These are phyloP conservation scores for Paecilomyces fulvus DNA, from an alignment of 2,329 filamentous ascomycete genomes.

Conservation along the genomic window DNA sequence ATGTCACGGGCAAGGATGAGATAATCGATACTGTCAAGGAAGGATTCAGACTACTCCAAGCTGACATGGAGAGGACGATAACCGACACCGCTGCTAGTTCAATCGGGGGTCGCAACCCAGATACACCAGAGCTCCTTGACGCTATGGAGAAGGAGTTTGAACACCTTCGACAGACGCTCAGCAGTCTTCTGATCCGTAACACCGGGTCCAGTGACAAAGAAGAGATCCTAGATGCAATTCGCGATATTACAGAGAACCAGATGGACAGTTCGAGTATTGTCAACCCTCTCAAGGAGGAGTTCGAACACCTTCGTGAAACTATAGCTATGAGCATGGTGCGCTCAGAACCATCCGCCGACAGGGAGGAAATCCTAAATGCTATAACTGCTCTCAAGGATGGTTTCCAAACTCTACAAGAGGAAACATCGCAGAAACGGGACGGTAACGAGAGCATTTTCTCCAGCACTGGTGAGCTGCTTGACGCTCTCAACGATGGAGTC, in stretches of 20 bases:
- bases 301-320: slow-evolving; percentile 52
- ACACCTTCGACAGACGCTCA: slow-evolving; percentile 68
- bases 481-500: slow-evolving; percentile 60
- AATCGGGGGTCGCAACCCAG: slow-evolving; percentile 31
- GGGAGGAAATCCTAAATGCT: slow-evolving; percentile 56
- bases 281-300: slow-evolving; percentile 48
- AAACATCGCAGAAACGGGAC: slow-evolving; percentile 46
- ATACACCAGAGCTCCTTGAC: slow-evolving; percentile 61
- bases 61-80: slow-evolving; percentile 46
- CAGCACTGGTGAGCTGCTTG: slow-evolving; percentile 50
- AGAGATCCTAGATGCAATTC: slow-evolving; percentile 54
- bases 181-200: slow-evolving; percentile 57
- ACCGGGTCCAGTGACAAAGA: slow-evolving; percentile 50
- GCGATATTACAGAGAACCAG: slow-evolving; percentile 36
- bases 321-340: slow-evolving; percentile 45
- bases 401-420: slow-evolving; percentile 38
- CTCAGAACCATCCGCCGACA: slow-evolving; percentile 40
- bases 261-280: slow-evolving; percentile 29
- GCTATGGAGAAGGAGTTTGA: slow-evolving; percentile 76
- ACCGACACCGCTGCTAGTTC: slow-evolving; percentile 31
- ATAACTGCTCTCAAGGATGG: slow-evolving; percentile 44
- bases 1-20: slow-evolving; percentile 64
- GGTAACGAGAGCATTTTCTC: slow-evolving; percentile 46
- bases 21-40: slow-evolving; percentile 62
- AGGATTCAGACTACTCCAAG: slow-evolving; percentile 54